These are phyloP conservation scores for Colletotrichum zoysiae DNA, from an alignment of 2,329 filamentous ascomycete species.

Conservation along the genomic window DNA sequence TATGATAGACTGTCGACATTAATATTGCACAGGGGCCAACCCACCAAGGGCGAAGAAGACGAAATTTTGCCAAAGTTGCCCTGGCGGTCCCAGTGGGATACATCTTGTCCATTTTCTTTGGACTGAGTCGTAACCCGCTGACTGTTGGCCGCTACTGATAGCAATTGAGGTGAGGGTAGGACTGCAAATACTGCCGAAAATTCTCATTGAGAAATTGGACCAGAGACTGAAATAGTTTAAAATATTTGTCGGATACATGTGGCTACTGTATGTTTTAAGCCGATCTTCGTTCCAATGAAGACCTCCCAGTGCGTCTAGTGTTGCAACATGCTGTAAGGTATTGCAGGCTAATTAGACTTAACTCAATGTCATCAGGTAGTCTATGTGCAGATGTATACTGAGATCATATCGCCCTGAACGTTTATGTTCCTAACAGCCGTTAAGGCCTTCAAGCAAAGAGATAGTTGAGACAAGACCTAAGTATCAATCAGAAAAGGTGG, in stretches of 20 bases:
- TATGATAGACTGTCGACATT: not conserved
- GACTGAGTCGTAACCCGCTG: not conserved
- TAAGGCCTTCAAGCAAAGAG: not conserved
- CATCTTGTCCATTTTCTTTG: not conserved
- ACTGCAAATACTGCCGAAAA: not conserved
- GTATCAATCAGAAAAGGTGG: not conserved
- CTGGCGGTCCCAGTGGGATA: not conserved
- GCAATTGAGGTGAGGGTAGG: not conserved
- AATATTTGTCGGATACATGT: rapidly evolving
- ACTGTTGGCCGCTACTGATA: not conserved
- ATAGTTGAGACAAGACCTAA: rapidly evolving
- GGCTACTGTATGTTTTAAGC: no score
- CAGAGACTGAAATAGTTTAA: not conserved
- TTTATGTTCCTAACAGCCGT: not conserved
- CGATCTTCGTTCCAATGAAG: not conserved
- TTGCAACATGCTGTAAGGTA: not conserved
- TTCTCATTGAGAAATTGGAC: not conserved
- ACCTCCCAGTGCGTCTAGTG: not conserved
- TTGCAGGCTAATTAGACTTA: no score
- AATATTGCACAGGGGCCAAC: constrained; percentile 4
- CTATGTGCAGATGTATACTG: no score
- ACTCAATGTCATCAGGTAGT: no score
- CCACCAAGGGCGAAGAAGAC: not conserved
- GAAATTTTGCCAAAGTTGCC: not conserved
- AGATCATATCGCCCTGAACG: no score